Base-by-base conservation (phyloP, 148 eudicot genomes). In the Amaranthus palmeri region DNA sequence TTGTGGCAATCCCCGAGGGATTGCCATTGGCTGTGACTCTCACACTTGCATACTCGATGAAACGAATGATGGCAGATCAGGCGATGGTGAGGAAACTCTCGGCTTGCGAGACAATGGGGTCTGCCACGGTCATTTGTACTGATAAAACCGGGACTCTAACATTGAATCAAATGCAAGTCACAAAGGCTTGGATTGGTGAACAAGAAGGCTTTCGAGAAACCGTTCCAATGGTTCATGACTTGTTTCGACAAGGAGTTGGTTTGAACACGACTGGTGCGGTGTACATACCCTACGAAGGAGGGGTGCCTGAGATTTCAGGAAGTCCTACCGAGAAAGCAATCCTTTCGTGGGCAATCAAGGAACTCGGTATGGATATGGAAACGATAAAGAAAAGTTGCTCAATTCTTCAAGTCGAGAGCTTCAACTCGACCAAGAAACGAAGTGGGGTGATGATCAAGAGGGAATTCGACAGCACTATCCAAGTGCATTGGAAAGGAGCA, bases 101-200 rank as follows among this genome's bases (percentile, higher is more conserved):
- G 0, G 97, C 95, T 69, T 92, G 97, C 54, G 97, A 92, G 76
- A 92, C 97, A 4, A 92, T 92, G 97, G 97, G 97, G 13, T 86
- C 97, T 13, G 96, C 97, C 69, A 91, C 92, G 0, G 88, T 91
- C 66, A 91, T 89, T 10, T 91, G 93, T 72, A 91, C 96, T 0
- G 96, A 92, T 53, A 92, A 92, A 80, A 89, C 96, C 0, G 97
- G 97, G 4, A 92, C 97, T 2, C 56, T 92, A 79, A 92, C 97
- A 2, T 69, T 87, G 79, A 92, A 92, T 74, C 87, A 85, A 62
- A 92, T 92, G 97, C 86, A 75, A 77, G 92, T 92, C 49, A 85
- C 92, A 40, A 81, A 88, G 80, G 87, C 74, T 68, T 89, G 88
- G 82, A 77, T 89, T 3, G 96, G 96, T n/a, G 82, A 76, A 56